phyloP scores from a whole-genome alignment of 345 rosid species.

The Boechera divaricarpa region DNA sequence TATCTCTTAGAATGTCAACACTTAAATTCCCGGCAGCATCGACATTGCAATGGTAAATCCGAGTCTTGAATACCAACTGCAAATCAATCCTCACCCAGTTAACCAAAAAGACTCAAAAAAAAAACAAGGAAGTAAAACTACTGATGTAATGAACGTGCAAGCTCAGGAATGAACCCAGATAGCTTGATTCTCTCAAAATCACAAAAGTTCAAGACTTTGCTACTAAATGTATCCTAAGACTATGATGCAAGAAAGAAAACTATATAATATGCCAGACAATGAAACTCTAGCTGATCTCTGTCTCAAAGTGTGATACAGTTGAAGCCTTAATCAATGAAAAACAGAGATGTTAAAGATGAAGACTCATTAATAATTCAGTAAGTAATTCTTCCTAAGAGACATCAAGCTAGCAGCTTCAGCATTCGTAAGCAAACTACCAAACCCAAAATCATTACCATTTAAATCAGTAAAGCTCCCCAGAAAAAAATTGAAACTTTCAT shows the following conservation, averaged over 20 bases:
- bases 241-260: neutral
- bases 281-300: neutral
- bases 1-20: slow-evolving; percentile 75
- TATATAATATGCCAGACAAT: neutral
- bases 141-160: neutral
- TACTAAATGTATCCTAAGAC: neutral
- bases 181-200: neutral
- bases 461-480: slow-evolving; percentile 11
- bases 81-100: slow-evolving; percentile 34
- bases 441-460: neutral
- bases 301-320: slow-evolving; percentile 1
- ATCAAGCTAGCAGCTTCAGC: neutral
- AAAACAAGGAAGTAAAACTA: neutral
- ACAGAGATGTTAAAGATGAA: neutral
- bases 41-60: slow-evolving; percentile 91
- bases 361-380: neutral
- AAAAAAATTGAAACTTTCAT: neutral
- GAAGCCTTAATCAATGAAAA: neutral
- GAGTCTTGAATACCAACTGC: slow-evolving; percentile 85
- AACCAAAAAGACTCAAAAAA: slow-evolving; percentile 29
- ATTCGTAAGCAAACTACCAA: slow-evolving; percentile 7
- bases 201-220: slow-evolving; percentile 11
- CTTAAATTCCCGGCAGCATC: slow-evolving; percentile 73
- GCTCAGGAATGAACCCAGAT: neutral
- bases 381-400: slow-evolving; percentile 7